These are phyloP conservation scores for Puccinia polysora DNA, from an alignment of 1,284 basidiomycete species.

Conservation along the genomic window DNA sequence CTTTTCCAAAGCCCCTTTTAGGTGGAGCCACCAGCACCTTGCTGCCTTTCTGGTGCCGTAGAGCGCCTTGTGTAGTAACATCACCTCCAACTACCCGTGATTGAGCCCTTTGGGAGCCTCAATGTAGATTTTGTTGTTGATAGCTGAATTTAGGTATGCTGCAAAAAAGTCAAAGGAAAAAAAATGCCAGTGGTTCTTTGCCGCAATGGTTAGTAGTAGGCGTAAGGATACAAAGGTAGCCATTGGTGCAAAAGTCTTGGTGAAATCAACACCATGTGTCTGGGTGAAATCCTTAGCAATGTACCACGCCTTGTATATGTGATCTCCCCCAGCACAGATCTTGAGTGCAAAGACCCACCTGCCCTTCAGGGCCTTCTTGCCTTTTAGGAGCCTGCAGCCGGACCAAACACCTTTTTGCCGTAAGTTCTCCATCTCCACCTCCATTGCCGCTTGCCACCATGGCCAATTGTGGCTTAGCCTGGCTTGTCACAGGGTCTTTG, in stretches of 20 bases:
- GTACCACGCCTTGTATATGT: not conserved
- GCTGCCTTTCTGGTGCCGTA: conserved; percentile 11
- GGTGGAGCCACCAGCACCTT: conserved; percentile 2
- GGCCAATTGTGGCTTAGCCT: not conserved
- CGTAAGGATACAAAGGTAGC: not conserved
- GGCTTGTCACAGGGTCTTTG: not conserved
- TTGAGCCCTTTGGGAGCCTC: not conserved
- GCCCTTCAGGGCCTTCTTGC: not conserved
- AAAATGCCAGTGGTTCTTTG: not conserved
- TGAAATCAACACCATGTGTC: not conserved
- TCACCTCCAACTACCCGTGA: not conserved
- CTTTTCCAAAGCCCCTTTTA: not conserved
- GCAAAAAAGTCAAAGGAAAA: not conserved
- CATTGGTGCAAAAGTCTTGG: conserved; percentile 8
- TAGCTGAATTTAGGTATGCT: not conserved
- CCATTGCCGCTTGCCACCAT: not conserved
- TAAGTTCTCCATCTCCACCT: not conserved
- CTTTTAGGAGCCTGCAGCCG: not conserved
- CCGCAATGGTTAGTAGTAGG: not conserved
- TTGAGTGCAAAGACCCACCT: conserved; percentile 1
- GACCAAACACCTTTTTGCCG: not conserved
- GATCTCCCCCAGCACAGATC: not conserved
- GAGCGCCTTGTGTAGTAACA: not conserved
- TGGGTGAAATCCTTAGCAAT: not conserved
- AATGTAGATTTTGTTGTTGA: not conserved